A percentile compares a stretch with the other conserved stretches of the same genome.
Evolutionary conservation across 495 filamentous ascomycete genomes (phyloP).

Genomic region (Aspergillus avenaceus): DNA sequence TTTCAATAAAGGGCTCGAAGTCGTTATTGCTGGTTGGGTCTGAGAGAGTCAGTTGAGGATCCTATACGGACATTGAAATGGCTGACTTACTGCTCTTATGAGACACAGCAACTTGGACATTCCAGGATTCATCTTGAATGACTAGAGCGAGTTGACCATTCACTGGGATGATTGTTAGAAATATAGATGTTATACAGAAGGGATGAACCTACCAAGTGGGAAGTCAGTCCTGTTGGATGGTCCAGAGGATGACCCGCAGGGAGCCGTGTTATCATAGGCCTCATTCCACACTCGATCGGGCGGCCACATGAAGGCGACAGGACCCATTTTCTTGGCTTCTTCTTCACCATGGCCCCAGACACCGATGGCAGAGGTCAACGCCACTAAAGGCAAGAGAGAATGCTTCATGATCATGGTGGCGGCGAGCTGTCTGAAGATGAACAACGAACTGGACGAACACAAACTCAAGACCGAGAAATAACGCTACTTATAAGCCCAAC

Average conservation of each 20-base stretch:
- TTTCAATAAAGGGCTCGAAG: constrained; percentile 36
- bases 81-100: constrained; percentile 36
- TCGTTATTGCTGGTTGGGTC: constrained; percentile 40
- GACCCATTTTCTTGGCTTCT: constrained; percentile 40
- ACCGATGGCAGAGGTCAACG: constrained; percentile 4
- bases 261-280: constrained; percentile 40
- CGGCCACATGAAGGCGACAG: constrained; percentile 52
- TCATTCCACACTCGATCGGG: constrained; percentile 42
- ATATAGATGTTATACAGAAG: no score
- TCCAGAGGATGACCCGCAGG: constrained; percentile 40
- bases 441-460: no score
- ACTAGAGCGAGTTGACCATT: constrained; percentile 33
- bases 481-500: constrained; percentile 5
- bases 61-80: no score
- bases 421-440: background rate
- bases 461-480: background rate
- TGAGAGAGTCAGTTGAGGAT: constrained; percentile 8
- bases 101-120: constrained; percentile 43
- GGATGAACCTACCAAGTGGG: constrained; percentile 30
- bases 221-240: constrained; percentile 41
- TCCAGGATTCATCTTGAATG: constrained; percentile 42
- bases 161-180: constrained; percentile 5
- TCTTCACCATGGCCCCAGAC: constrained; percentile 12
- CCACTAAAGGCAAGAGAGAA: constrained; percentile 1
- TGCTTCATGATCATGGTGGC: constrained; percentile 7